Base-by-base conservation (phyloP, 2,329 filamentous ascomycete genomes). In the Gnomoniopsis smithogilvyi region DNA sequence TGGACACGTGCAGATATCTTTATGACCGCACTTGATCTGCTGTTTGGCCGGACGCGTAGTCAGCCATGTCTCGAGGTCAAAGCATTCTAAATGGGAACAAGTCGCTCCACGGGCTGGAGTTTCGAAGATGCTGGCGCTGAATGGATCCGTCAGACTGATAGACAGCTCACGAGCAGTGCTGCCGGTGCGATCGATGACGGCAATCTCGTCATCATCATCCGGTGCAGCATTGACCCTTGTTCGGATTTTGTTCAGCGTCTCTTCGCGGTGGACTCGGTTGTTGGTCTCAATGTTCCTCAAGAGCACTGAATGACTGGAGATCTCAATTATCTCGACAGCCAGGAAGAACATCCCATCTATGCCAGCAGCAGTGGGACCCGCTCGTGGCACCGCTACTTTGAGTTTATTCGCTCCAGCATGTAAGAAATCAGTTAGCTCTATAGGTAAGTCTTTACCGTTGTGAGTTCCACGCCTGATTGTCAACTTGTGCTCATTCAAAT, bases 51-150 rank as follows among this genome's bases (percentile, higher is more conserved):
- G 77, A 46, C 91, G 85, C 6, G 88, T 91, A 15, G 78, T 72
- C 10, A 99, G 81, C 77, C 91, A 98, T 1, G 84, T 93, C 21
- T 89, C 82, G 8, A 97, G 84, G 70, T 98, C 94, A 69, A 98
- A 97, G 69, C 92, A 96, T 69, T 97, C 91, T 38, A 88, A 77
- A 69, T 99, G 94, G 24, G 77, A 76, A 70, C 95, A 99, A 3
- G 72, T 66, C 8, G 67, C 75, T 26, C 91, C 87, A 30, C 93
- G 87, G 2, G 88, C 91, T 1, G 95, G 94, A 0, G 81, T 79
- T 6, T 82, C 76, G 69, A 90, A 92, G 12, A 95, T 80, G 14
- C 68, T 74, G 1, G 81, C 76, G 58, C 78, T 88, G 67, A 90
- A 90, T 0, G 89, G 87, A 69, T 91, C 88, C 0, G 84, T 76